These are phyloP conservation scores for Yamadazyma jaroonii DNA, from an alignment of 1,139 yeast genomes.

Conservation along the genomic window DNA sequence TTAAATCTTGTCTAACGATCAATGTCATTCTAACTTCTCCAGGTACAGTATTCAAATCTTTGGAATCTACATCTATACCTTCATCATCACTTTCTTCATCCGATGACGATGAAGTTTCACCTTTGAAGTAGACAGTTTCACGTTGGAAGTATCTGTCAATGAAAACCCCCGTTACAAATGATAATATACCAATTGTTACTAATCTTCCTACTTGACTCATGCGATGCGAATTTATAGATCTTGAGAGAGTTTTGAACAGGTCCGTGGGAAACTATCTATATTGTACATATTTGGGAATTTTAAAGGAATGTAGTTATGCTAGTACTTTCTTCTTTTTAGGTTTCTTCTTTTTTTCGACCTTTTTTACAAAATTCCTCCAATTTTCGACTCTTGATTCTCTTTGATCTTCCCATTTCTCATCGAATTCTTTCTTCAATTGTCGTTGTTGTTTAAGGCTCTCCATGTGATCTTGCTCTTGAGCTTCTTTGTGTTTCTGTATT, in stretches of 20 bases:
- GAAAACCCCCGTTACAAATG: slow-evolving; percentile 27
- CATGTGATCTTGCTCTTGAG: slow-evolving; percentile 15
- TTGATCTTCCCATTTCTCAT: slow-evolving; percentile 60
- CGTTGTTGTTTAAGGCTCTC: slow-evolving; percentile 19
- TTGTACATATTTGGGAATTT: too few species aligned
- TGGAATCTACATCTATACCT: slow-evolving; percentile 54
- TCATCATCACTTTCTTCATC: slow-evolving; percentile 26
- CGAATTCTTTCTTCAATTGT: slow-evolving; percentile 34
- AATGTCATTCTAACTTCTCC: slow-evolving; percentile 89
- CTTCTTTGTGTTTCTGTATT: slow-evolving; percentile 17
- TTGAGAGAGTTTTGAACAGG: too few species aligned
- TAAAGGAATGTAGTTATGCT: slow-evolving; percentile 6
- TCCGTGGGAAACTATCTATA: neutral
- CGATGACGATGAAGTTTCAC: slow-evolving; percentile 4
- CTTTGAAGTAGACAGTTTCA: neutral
- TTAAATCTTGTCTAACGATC: slow-evolving; percentile 82
- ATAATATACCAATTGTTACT: slow-evolving; percentile 19
- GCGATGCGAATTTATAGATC: slow-evolving; percentile 4
- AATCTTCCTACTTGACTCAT: slow-evolving; percentile 12
- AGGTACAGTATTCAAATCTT: slow-evolving; percentile 55
- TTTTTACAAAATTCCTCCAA: slow-evolving; percentile 56
- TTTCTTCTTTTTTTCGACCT: slow-evolving; percentile 41
- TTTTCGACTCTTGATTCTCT: slow-evolving; percentile 57
- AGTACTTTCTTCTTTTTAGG: slow-evolving; percentile 40
- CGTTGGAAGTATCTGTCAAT: slow-evolving; percentile 10